Percentiles rank a stretch among this genome's conserved stretches.
Conservation (phyloP, 1,284 basidiomycete species). For the Puccinia polysora region DNA sequence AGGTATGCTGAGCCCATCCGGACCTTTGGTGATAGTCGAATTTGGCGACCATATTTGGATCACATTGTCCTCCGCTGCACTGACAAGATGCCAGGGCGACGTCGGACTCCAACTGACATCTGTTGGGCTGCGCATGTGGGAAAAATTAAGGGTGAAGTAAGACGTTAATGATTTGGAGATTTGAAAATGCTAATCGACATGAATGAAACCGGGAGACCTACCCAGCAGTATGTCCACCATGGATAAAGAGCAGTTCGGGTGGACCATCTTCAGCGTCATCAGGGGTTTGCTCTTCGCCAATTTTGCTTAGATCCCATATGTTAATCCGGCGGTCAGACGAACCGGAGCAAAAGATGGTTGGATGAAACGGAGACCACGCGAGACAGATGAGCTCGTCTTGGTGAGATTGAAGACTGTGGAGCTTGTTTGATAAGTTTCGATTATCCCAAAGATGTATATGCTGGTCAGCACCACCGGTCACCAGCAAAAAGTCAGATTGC, state of each 20-base stretch:
- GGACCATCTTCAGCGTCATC: conserved; percentile 96
- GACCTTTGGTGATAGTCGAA: conserved; percentile 71
- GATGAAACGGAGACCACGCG: conserved; percentile 88
- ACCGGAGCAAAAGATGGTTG: conserved; percentile 84
- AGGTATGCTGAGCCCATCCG: conserved; percentile 68
- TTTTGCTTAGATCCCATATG: conserved; percentile 88
- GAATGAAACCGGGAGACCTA: not conserved
- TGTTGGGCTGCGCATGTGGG: conserved; percentile 54
- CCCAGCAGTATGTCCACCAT: conserved; percentile 59
- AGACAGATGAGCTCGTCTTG: conserved; percentile 90
- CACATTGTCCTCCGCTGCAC: conserved; percentile 77
- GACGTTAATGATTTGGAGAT: conserved; percentile 4
- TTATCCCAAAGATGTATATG: conserved; percentile 85
- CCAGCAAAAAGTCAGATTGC: conserved; percentile 71
- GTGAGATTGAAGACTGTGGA: conserved; percentile 90
- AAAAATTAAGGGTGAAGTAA: conserved; percentile 55
- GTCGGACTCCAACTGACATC: conserved; percentile 61
- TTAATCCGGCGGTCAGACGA: conserved; percentile 88
- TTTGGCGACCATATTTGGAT: conserved; percentile 84
- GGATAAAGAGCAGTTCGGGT: conserved; percentile 85
- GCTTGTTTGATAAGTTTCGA: conserved; percentile 69
- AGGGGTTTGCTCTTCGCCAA: conserved; percentile 92
- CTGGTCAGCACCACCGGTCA: conserved; percentile 92
- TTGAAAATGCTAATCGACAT: not conserved
- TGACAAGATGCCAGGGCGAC: conserved; percentile 75